A percentile compares a stretch with the other conserved stretches of the same genome.
Evolutionary conservation across 2,329 filamentous ascomycete genomes (phyloP).

Genomic region (Orbilia javanica): DNA sequence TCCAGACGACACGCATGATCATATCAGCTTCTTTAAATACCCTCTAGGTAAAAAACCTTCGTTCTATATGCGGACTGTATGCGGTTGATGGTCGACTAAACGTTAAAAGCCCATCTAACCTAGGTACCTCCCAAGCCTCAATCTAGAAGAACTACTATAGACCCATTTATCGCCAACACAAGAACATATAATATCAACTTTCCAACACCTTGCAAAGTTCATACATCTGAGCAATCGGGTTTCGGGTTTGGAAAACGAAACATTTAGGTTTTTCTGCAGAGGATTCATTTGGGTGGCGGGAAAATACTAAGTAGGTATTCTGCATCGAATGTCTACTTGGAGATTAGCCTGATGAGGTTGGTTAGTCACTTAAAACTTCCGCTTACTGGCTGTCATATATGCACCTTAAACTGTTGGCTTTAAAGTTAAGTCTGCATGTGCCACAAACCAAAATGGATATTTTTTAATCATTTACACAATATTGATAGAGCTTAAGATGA

Average conservation of each 20-base stretch:
- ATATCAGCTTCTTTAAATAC: too few relatives aligned
- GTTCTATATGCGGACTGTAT: too few relatives aligned
- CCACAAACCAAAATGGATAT: not conserved
- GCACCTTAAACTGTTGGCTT: not conserved
- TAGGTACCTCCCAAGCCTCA: not conserved
- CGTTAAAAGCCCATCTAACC: too few relatives aligned
- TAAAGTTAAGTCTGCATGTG: not conserved
- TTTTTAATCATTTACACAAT: not conserved
- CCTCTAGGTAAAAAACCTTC: too few relatives aligned
- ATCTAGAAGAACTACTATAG: not conserved
- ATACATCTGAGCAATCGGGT: not conserved
- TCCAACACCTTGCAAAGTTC: not conserved
- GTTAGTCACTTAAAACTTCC: constrained; percentile 22
- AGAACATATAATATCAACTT: not conserved
- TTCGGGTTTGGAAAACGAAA: not conserved
- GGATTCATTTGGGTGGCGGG: constrained; percentile 7
- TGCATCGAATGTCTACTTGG: constrained; percentile 10
- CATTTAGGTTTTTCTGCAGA: not conserved
- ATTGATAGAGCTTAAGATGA: not conserved
- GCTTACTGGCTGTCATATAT: constrained; percentile 20
- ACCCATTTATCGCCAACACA: not conserved
- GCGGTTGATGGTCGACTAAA: too few relatives aligned
- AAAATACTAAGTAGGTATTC: not conserved
- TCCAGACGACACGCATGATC: not conserved
- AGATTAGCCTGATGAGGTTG: constrained; percentile 8